Base-by-base conservation (phyloP, 1,284 basidiomycete species). In the Limonomyces culmigenus region DNA sequence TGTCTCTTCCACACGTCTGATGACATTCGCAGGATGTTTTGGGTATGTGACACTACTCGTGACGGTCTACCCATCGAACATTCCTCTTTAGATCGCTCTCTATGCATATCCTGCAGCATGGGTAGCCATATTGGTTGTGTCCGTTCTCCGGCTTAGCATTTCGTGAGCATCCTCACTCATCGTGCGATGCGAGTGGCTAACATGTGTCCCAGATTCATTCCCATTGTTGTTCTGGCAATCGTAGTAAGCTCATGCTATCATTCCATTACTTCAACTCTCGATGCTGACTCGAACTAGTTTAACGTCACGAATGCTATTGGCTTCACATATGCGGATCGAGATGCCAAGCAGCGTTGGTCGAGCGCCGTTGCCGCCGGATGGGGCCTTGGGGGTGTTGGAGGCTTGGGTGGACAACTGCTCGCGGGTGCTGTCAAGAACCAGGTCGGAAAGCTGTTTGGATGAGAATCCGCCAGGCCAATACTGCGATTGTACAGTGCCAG, bases 301-400 rank as follows among this genome's bases (percentile, higher is more conserved):
- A 8, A n/a, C 25, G 51, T 89, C 38, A 89, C 86, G 21, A 95
- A 95, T 47, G 81, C 78, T 16, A 63, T 95, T 39, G 91, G 89
- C 5, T 93, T 92, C 60, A 92, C 87, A 42, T 92, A 85, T 50
- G 88, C 80, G 77, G 87, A 93, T 51, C 71, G 86, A 36, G 87
- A 93, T 47, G 80, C 86, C 20, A 89, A 91, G 53, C 67, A 74
- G 49, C 71, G 74, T 39, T 89, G 81, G 84, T 83, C 84, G 2
- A 66, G 62, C 33, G 62, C 81, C 12, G 67, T 70, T 13, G 60
- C 71, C 13, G 68, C 70, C 2, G 66, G 63, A 23, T 83, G 79
- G 70, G 58, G 55, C 44, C 50, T 70, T 45, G n/a, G n/a, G n/a
- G 74, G 74, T 25, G 51, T 85, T 42, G 76, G 79, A 30, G 76